Conservation (phyloP, 768 basidiomycete genomes). For the Tricholoma sp. region DNA sequence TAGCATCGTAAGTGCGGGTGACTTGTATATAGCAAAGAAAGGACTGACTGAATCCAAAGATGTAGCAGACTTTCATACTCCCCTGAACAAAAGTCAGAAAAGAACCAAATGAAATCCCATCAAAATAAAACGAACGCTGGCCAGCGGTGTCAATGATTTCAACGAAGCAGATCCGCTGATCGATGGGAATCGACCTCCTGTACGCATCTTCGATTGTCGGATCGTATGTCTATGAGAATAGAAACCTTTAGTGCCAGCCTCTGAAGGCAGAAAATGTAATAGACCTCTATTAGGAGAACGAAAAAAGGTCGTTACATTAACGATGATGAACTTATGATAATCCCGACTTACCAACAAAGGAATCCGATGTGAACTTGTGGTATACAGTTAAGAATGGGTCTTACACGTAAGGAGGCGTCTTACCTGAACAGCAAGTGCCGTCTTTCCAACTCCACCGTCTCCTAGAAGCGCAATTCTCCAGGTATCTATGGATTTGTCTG, state of each 20-base stretch:
- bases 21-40: background rate
- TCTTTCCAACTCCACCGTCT: conserved; percentile 19
- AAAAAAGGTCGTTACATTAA: background rate
- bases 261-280: background rate
- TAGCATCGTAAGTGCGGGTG: background rate
- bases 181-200: background rate
- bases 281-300: background rate
- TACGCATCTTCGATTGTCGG: background rate
- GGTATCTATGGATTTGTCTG: background rate
- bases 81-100: background rate
- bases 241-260: background rate
- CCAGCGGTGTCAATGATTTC: conserved; percentile 3
- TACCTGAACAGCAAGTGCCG: conserved; percentile 7
- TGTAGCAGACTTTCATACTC: background rate
- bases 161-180: background rate
- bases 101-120: background rate
- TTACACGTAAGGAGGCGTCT: background rate
- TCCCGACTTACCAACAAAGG: background rate
- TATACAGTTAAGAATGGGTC: background rate
- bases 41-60: background rate
- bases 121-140: background rate
- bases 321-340: background rate
- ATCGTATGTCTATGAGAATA: background rate
- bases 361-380: background rate
- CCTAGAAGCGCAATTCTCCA: conserved; percentile 3